Percentiles rank a stretch among this genome's conserved stretches.
These are phyloP conservation scores for Phytophthora sojae DNA, from an alignment of 352 stramenopile species.

Conservation along the genomic window DNA sequence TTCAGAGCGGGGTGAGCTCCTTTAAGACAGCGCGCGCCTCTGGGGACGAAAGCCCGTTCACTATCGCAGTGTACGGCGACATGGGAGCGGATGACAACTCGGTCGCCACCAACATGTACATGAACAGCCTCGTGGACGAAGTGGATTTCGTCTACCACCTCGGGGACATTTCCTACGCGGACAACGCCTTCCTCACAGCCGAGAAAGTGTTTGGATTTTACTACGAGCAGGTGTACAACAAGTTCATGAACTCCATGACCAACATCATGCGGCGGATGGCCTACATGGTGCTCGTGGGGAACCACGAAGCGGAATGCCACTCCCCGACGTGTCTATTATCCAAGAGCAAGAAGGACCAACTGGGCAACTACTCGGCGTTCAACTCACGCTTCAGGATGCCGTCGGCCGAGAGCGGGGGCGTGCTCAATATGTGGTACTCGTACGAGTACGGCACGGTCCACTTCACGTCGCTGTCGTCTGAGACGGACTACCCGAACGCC, in stretches of 20 bases:
- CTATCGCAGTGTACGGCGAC: slow-evolving; percentile 38
- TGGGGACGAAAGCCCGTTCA: slow-evolving; percentile 18
- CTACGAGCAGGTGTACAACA: slow-evolving; percentile 64
- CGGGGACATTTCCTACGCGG: slow-evolving; percentile 43
- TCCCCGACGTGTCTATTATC: slow-evolving; percentile 43
- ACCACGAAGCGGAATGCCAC: slow-evolving; percentile 74
- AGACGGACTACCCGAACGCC: slow-evolving; percentile 57
- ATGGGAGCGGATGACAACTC: slow-evolving; percentile 37
- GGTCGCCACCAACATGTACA: slow-evolving; percentile 40
- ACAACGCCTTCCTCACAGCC: slow-evolving; percentile 32
- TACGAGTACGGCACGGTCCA: slow-evolving; percentile 61
- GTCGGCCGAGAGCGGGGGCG: slow-evolving; percentile 41
- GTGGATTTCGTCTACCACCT: slow-evolving; percentile 47
- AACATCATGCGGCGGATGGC: slow-evolving; percentile 47
- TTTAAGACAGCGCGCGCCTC: neutral
- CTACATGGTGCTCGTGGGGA: slow-evolving; percentile 78
- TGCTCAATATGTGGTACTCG: slow-evolving; percentile 55
- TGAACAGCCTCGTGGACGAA: slow-evolving; percentile 35
- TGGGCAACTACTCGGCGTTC: slow-evolving; percentile 69
- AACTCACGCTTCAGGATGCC: slow-evolving; percentile 52
- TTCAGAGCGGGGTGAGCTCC: neutral
- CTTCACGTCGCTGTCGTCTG: slow-evolving; percentile 73
- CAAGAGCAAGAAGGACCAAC: slow-evolving; percentile 28
- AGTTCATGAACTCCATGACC: slow-evolving; percentile 70
- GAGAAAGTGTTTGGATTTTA: slow-evolving; percentile 36